Evolutionary conservation across 2,329 filamentous ascomycete species (phyloP).

Genomic region (Fusarium sp.): DNA sequence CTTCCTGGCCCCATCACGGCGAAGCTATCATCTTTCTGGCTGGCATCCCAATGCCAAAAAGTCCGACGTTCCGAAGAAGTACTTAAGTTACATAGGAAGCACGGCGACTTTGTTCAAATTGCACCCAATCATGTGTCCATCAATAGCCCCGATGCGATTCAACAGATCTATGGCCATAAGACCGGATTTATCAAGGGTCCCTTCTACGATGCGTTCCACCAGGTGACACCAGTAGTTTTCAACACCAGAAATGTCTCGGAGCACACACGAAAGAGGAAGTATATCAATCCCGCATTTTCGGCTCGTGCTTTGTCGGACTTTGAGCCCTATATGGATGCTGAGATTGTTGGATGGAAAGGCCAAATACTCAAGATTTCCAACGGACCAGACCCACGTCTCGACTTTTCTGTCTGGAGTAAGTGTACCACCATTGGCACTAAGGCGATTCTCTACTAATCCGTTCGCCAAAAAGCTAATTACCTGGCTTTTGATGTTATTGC

Average conservation of each 20-base stretch:
- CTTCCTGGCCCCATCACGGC: background rate
- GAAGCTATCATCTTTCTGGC: background rate
- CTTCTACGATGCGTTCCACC: background rate
- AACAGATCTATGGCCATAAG: background rate
- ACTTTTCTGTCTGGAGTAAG: background rate
- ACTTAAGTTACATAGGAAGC: background rate
- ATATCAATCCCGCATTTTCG: background rate
- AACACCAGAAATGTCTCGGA: background rate
- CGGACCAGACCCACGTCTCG: background rate
- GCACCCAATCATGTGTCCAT: background rate
- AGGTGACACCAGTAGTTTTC: background rate
- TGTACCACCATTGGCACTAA: too few species aligned
- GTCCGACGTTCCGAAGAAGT: background rate
- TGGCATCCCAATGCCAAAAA: background rate
- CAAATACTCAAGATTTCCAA: background rate
- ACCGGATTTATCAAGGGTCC: background rate
- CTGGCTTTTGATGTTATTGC: background rate
- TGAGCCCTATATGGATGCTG: background rate
- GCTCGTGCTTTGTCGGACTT: background rate
- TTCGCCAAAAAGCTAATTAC: too few species aligned
- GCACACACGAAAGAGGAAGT: background rate
- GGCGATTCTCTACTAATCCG: too few species aligned
- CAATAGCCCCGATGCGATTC: background rate
- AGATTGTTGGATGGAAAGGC: background rate
- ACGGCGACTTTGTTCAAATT: background rate